These are phyloP conservation scores for Phytopythium helicoides DNA, from an alignment of 352 stramenopile species.

Conservation along the genomic window DNA sequence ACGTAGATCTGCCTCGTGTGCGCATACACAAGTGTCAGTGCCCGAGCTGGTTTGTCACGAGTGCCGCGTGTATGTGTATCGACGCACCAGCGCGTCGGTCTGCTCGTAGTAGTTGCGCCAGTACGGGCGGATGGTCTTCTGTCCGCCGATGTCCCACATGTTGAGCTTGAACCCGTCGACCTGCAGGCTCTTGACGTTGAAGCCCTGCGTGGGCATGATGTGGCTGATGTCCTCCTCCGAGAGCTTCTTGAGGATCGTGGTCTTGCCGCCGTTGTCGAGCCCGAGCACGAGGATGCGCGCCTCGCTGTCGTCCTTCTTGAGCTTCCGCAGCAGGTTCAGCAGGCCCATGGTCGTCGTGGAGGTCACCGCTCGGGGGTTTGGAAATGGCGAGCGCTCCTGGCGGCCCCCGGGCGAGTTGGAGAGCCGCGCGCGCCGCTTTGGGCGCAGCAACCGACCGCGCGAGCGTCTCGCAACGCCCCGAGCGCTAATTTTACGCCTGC, in stretches of 20 bases:
- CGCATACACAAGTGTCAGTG: not conserved
- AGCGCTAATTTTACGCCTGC: not conserved
- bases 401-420: not conserved
- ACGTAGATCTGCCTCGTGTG: slow-evolving; percentile 86
- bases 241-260: slow-evolving; percentile 96
- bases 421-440: no score
- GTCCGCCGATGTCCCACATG: slow-evolving; percentile 98
- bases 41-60: no score
- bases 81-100: slow-evolving; percentile 88
- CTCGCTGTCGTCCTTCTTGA: slow-evolving; percentile 95
- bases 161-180: slow-evolving; percentile 97
- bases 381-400: not conserved
- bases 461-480: not conserved
- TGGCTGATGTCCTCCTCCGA: slow-evolving; percentile 93
- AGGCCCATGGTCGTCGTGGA: slow-evolving; percentile 75
- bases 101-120: slow-evolving; percentile 99
- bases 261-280: slow-evolving; percentile 96
- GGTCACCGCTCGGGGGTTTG: slow-evolving; percentile 1
- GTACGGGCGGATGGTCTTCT: slow-evolving; percentile 99
- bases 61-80: no score
- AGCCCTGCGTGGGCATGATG: slow-evolving; percentile 94
- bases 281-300: slow-evolving; percentile 94
- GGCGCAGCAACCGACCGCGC: slow-evolving; percentile 1
- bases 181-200: slow-evolving; percentile 97
- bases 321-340: slow-evolving; percentile 93